Base-by-base conservation (phyloP, 345 rosid genomes). In the Trapa incisa region DNA sequence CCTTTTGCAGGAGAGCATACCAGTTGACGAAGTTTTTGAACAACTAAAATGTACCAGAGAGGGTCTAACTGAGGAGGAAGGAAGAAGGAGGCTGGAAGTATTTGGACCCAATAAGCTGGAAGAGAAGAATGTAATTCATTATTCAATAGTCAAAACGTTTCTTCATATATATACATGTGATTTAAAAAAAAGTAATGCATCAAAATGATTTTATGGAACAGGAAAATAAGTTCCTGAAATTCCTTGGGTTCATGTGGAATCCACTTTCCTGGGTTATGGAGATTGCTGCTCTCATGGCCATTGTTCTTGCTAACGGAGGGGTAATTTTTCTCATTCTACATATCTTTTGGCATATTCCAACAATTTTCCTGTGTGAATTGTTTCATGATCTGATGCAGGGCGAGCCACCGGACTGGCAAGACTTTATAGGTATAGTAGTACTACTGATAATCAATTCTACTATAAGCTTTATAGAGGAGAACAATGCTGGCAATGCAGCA, bases 241-340 rank as follows among this genome's bases (percentile, higher is more conserved):
- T 89, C 74, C 77, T 89, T 74, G 91, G 96, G n/a, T 89, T 89
- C 79, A 89, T 89, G 94, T 89, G 96, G 96, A 89, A 89, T 68
- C 91, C 96, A 1, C 96, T 87, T 45, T 89, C 96, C 5, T 89
- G 96, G 96, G 96, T 89, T 70, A 89, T 89, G 93, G 96, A 89
- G 84, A 65, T 79, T 17, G 96, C 96, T 62, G 96, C 96, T 60
- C 73, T 89, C 22, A 87, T 89, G 96, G 96, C 96, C 58, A 89
- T 89, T 42, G 86, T 68, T 41, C 73, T 89, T 74, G 96, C 93
- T 65, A 89, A 89, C 68, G 96, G 96, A 76, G 89, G 85, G 68
- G 96, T 89, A 81, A 53, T 14, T 29, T 48, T 67, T 64, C 13
- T 45, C 11, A 45, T 45, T 45, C 48, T 11, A 45, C 48, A 45